phyloP scores from a whole-genome alignment of 805 yeast species.

The Saturnispora kantuleensis region DNA sequence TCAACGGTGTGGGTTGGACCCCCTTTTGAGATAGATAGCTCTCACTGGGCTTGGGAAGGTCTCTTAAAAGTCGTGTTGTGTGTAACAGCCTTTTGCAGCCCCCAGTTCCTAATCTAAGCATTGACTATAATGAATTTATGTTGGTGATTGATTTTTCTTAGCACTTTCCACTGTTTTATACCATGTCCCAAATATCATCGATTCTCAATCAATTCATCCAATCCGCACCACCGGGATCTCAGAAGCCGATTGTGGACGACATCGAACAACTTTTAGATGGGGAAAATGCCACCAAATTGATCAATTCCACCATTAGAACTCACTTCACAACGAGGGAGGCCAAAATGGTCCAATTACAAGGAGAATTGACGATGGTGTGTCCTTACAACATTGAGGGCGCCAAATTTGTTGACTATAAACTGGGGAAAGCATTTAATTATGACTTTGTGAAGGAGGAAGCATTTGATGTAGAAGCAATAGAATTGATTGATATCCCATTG shows the following conservation, averaged over 20 bases:
- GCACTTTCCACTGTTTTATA: neutral
- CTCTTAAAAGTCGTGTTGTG: neutral
- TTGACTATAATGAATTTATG: neutral
- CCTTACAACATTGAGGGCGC: conserved; percentile 36
- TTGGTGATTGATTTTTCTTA: neutral
- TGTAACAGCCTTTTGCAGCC: too few relatives aligned
- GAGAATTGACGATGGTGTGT: conserved; percentile 32
- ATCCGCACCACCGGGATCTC: conserved; percentile 53
- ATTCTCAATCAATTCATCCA: conserved; percentile 28
- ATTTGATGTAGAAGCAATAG: conserved; percentile 39
- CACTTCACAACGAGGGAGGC: conserved; percentile 20
- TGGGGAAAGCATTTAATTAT: conserved; percentile 43
- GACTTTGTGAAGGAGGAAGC: conserved; percentile 43
- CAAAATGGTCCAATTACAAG: conserved; percentile 24
- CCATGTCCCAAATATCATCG: conserved; percentile 18
- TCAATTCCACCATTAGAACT: conserved; percentile 20
- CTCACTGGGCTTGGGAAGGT: conserved; percentile 18
- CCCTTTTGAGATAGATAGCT: conserved; percentile 20
- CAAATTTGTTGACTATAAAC: conserved; percentile 46
- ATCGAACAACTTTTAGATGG: conserved; percentile 21
- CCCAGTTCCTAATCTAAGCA: neutral
- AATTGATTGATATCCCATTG: conserved; percentile 2
- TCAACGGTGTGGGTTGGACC: conserved; percentile 20
- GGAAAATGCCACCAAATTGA: conserved; percentile 18
- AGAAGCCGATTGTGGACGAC: conserved; percentile 23